These are phyloP conservation scores for Pachyrhizus erosus DNA, from an alignment of 306 rosid species.

Conservation along the genomic window DNA sequence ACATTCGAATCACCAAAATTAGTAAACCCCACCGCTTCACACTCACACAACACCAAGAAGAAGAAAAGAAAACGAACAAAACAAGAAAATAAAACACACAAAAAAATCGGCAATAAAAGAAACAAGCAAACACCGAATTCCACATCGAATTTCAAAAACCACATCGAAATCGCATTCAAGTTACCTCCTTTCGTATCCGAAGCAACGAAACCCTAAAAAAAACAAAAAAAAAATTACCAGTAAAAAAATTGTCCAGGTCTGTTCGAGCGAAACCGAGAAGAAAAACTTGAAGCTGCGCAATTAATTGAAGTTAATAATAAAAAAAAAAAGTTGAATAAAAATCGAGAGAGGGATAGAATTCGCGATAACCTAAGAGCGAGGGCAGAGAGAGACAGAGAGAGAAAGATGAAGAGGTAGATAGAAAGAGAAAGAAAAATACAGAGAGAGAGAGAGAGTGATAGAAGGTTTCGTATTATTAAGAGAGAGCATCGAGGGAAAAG, in stretches of 20 bases:
- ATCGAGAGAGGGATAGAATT: conserved; percentile 17
- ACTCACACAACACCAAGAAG: not conserved
- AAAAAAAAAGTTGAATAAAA: not conserved
- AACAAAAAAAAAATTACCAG: conserved; percentile 13
- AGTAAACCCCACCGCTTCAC: not conserved
- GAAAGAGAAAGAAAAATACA: not conserved
- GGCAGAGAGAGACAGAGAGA: not conserved
- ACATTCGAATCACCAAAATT: conserved; percentile 22
- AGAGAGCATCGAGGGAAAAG: conserved; percentile 33
- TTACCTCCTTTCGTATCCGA: conserved; percentile 18
- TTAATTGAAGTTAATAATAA: conserved; percentile 1
- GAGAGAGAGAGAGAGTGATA: not conserved
- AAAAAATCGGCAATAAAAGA: not conserved
- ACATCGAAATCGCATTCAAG: conserved; percentile 27
- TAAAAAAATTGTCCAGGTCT: not conserved
- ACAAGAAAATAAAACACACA: not conserved
- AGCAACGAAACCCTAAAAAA: conserved; percentile 53
- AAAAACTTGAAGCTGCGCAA: conserved; percentile 31
- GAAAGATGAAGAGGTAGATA: not conserved
- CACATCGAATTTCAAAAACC: not conserved
- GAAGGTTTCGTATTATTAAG: conserved; percentile 40
- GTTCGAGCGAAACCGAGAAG: conserved; percentile 26
- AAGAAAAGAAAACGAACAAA: not conserved
- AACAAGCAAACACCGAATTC: not conserved
- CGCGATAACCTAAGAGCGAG: conserved; percentile 45